Conservation (phyloP, 2,329 filamentous ascomycete genomes). For the Pestalotiopsis sp. region DNA sequence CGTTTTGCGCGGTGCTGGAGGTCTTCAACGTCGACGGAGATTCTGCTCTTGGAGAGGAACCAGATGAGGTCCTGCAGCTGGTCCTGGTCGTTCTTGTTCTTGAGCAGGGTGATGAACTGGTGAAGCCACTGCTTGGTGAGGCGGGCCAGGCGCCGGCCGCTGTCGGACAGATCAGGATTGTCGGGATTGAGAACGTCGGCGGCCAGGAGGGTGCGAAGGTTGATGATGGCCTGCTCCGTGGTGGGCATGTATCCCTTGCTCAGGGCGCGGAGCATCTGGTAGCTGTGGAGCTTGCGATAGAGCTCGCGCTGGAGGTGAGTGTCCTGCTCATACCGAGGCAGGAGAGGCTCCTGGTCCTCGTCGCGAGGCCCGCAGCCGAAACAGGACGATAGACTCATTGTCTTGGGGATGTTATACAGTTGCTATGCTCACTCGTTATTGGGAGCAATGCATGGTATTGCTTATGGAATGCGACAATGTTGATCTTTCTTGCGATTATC, state of each 20-base stretch:
- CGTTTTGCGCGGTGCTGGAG: slow-evolving; percentile 63
- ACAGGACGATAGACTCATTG: slow-evolving; percentile 58
- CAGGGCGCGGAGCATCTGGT: slow-evolving; percentile 86
- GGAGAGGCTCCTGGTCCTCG: slow-evolving; percentile 73
- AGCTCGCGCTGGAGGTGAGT: slow-evolving; percentile 76
- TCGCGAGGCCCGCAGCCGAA: slow-evolving; percentile 57
- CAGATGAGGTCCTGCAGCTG: slow-evolving; percentile 92
- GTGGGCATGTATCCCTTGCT: slow-evolving; percentile 89
- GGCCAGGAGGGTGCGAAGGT: slow-evolving; percentile 77
- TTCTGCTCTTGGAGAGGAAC: slow-evolving; percentile 75
- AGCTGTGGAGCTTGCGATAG: slow-evolving; percentile 89
- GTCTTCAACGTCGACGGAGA: slow-evolving; percentile 69
- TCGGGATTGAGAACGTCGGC: slow-evolving; percentile 79
- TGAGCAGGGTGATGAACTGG: slow-evolving; percentile 79
- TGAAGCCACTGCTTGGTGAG: slow-evolving; percentile 75
- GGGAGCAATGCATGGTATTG: neutral
- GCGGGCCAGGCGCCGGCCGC: slow-evolving; percentile 73
- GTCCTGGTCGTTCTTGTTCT: slow-evolving; percentile 81
- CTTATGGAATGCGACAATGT: neutral
- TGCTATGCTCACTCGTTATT: neutral
- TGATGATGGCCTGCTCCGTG: slow-evolving; percentile 80
- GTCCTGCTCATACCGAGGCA: slow-evolving; percentile 83
- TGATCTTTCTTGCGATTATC: neutral
- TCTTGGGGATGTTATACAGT: neutral
- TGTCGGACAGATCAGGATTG: slow-evolving; percentile 74